These are phyloP conservation scores for Saccharomyces kudriavzevii DNA, from an alignment of 805 yeast genomes.

Conservation along the genomic window DNA sequence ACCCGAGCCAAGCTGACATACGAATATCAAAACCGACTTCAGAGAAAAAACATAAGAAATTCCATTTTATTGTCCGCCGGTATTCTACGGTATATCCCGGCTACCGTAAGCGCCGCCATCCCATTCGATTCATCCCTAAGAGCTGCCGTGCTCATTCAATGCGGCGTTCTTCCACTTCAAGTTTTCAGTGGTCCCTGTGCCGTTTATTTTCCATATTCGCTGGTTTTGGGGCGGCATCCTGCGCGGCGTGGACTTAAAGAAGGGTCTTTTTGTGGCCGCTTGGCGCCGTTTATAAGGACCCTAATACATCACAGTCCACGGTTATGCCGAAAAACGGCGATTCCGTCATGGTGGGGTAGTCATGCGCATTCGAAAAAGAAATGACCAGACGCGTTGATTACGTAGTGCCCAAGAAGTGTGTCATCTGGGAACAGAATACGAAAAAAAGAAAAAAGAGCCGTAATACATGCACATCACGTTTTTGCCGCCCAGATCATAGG, in stretches of 20 bases:
- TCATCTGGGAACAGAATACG: background rate
- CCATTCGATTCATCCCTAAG: background rate
- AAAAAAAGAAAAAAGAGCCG: background rate
- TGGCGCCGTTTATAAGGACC: background rate
- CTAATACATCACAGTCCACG: background rate
- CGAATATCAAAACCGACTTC: background rate
- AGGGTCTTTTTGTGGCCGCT: background rate
- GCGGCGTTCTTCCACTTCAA: background rate
- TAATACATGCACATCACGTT: background rate
- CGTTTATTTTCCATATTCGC: background rate
- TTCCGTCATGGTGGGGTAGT: background rate
- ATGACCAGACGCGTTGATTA: too few relatives aligned
- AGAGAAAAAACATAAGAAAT: too few relatives aligned
- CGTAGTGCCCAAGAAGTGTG: background rate
- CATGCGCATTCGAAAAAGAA: background rate
- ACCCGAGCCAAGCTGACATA: background rate
- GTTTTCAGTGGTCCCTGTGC: background rate
- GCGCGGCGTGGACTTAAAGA: background rate
- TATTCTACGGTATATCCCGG: background rate
- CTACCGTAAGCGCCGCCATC: background rate
- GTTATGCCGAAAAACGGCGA: background rate
- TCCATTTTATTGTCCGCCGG: background rate
- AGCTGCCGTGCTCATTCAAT: background rate
- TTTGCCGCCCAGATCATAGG: background rate
- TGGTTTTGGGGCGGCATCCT: background rate